Percentiles rank a stretch among this genome's conserved stretches.
phyloP scores from a whole-genome alignment of 345 rosid genomes.

The Salix suchowensis region DNA sequence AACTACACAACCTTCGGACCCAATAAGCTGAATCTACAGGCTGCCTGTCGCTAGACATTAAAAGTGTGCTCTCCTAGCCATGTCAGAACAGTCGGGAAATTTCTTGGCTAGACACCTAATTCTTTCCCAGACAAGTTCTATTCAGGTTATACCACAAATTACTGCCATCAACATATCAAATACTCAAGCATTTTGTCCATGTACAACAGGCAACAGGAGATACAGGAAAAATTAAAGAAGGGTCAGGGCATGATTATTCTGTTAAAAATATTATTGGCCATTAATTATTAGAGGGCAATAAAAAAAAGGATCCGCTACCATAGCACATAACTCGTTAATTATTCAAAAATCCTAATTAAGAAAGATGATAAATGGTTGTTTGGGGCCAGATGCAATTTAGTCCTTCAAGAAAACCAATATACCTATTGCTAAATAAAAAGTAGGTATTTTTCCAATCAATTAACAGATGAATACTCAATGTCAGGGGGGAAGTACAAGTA shows the following conservation, averaged over 20 bases:
- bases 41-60: too few relatives aligned
- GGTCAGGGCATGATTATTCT: neutral
- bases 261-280: too few relatives aligned
- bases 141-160: neutral
- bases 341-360: neutral
- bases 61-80: neutral
- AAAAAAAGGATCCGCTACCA: too few relatives aligned
- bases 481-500: neutral
- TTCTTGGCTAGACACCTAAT: neutral
- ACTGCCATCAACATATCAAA: neutral
- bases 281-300: too few relatives aligned
- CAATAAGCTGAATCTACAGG: neutral
- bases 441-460: neutral
- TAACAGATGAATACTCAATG: neutral
- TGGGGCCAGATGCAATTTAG: neutral
- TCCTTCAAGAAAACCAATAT: neutral
- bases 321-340: neutral
- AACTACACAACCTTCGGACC: neutral
- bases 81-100: neutral
- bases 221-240: neutral
- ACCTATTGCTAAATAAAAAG: neutral
- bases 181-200: neutral
- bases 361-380: neutral
- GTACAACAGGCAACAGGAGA: neutral
- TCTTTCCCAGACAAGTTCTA: neutral